A percentile compares a stretch with the other conserved stretches of the same genome.
Evolutionary conservation across 1,139 yeast genomes (phyloP).

Genomic region (Candida smagusa): DNA sequence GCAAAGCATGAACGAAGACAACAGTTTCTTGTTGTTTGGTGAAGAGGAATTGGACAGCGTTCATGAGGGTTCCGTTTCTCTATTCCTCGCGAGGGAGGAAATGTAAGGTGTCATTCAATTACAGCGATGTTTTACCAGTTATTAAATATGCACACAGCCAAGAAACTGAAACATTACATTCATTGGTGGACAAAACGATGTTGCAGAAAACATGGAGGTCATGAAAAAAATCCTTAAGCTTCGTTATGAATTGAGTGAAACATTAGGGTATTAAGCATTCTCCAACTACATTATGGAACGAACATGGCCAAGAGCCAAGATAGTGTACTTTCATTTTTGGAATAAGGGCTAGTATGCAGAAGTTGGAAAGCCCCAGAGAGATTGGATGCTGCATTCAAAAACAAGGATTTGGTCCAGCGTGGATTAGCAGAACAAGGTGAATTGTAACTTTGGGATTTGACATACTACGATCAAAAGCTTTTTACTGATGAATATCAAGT

Average conservation of each 20-base stretch:
- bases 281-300: constrained; percentile 71
- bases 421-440: too few species aligned
- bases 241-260: constrained; percentile 58
- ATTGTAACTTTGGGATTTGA: constrained; percentile 78
- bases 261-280: constrained; percentile 63
- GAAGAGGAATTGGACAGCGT: constrained; percentile 70
- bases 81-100: constrained; percentile 47
- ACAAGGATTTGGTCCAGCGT: constrained; percentile 44
- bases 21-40: constrained; percentile 56
- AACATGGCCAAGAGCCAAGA: constrained; percentile 73
- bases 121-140: constrained; percentile 77
- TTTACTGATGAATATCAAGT: too few species aligned
- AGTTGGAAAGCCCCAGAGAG: constrained; percentile 59
- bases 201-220: constrained; percentile 57
- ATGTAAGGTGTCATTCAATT: constrained; percentile 73
- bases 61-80: constrained; percentile 58
- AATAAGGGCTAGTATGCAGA: too few species aligned
- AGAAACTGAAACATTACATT: constrained; percentile 62
- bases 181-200: constrained; percentile 64
- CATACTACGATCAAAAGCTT: constrained; percentile 59
- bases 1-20: constrained; percentile 70
- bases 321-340: constrained; percentile 57
- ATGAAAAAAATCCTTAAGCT: constrained; percentile 57
- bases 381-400: constrained; percentile 50
- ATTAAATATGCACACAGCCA: constrained; percentile 63